Evolutionary conservation across 352 stramenopile genomes (phyloP).

Genomic region (Globisporangium barbulae): DNA sequence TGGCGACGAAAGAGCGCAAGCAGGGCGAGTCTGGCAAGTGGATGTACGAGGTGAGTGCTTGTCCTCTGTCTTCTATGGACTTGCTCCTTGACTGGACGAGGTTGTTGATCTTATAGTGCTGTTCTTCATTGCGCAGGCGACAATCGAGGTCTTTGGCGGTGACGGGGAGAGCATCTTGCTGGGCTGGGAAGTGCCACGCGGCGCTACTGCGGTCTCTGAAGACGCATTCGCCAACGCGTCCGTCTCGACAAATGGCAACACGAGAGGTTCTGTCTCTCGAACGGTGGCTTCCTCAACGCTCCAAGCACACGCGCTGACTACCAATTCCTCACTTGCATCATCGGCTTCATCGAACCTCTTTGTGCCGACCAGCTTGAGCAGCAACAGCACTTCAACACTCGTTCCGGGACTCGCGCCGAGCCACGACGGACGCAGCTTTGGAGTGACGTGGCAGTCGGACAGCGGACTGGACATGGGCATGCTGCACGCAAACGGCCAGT

Average conservation of each 20-base stretch:
- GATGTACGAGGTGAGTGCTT: constrained; percentile 63
- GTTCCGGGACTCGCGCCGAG: constrained; percentile 60
- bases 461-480: constrained; percentile 73
- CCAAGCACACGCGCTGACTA: neutral
- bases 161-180: constrained; percentile 73
- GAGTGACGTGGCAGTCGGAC: constrained; percentile 74
- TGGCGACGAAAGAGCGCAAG: constrained; percentile 65
- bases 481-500: constrained; percentile 64
- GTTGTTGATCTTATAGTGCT: neutral
- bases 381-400: constrained; percentile 17
- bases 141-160: constrained; percentile 45
- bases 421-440: constrained; percentile 54
- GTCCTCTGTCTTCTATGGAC: neutral
- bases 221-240: neutral
- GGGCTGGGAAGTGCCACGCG: constrained; percentile 69
- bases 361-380: neutral
- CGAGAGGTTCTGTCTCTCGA: neutral
- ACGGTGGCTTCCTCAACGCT: neutral
- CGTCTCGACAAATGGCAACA: neutral
- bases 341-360: neutral
- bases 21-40: constrained; percentile 72
- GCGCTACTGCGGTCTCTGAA: neutral
- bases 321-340: neutral
- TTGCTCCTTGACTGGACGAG: neutral
- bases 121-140: constrained; percentile 12